Conservation (phyloP, 2,329 filamentous ascomycete species). For the Cladophialophora carrionii region DNA sequence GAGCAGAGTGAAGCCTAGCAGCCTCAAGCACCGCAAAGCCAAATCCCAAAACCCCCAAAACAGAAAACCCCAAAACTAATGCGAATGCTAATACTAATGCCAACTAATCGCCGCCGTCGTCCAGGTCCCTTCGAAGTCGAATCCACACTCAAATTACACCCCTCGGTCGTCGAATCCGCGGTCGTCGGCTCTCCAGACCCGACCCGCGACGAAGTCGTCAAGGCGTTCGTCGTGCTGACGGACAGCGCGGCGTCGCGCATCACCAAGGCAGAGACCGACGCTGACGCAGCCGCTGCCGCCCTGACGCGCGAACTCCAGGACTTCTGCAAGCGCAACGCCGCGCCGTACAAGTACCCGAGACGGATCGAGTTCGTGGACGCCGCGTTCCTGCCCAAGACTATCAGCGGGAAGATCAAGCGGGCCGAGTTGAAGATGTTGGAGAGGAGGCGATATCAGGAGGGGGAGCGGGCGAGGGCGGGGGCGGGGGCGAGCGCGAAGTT, state of each 20-base stretch:
- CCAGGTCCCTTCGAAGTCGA: conserved; percentile 50
- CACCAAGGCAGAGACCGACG: too few species aligned
- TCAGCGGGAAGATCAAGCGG: conserved; percentile 46
- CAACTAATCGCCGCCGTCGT: neutral
- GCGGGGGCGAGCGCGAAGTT: conserved; percentile 26
- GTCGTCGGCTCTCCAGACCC: conserved; percentile 48
- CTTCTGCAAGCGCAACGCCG: conserved; percentile 48
- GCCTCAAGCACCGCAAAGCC: too few species aligned
- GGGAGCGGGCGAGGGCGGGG: too few species aligned
- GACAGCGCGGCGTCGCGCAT: neutral
- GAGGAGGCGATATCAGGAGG: conserved; percentile 38
- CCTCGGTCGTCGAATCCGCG: conserved; percentile 47
- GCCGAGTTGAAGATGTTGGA: conserved; percentile 47
- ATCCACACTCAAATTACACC: conserved; percentile 48
- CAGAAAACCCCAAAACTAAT: too few species aligned
- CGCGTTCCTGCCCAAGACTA: conserved; percentile 47
- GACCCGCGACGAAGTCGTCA: conserved; percentile 47
- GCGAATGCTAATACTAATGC: too few species aligned
- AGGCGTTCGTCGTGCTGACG: conserved; percentile 48
- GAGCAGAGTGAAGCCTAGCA: too few species aligned
- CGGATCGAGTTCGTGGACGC: conserved; percentile 47
- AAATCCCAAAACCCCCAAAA: too few species aligned
- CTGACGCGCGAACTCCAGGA: conserved; percentile 46
- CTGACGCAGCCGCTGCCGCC: neutral
- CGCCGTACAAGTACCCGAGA: conserved; percentile 50